These are phyloP conservation scores for Aureobasidium sp. DNA, from an alignment of 2,329 filamentous ascomycete genomes.

Conservation along the genomic window DNA sequence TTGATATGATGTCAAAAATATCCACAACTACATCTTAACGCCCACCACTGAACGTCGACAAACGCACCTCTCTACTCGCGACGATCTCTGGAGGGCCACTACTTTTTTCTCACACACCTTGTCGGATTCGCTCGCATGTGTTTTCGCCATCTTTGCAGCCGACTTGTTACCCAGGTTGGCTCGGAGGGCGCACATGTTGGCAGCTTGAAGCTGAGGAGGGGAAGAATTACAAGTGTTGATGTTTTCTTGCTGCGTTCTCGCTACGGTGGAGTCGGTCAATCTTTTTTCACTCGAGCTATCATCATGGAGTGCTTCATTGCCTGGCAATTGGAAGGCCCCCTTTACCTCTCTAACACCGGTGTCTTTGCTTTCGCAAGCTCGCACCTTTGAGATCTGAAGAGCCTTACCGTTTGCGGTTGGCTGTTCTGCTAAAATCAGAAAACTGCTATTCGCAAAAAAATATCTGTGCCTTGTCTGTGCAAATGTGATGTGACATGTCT, in stretches of 20 bases:
- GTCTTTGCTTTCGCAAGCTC: constrained; percentile 6
- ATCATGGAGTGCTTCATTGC: constrained; percentile 9
- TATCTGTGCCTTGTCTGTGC: neutral
- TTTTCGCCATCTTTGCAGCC: constrained; percentile 14
- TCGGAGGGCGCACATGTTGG: constrained; percentile 12
- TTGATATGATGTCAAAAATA: neutral
- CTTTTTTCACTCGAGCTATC: constrained; percentile 10
- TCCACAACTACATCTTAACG: neutral
- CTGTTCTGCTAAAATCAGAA: constrained; percentile 16
- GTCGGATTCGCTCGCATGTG: constrained; percentile 14
- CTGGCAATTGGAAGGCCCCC: constrained; percentile 6
- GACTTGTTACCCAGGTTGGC: neutral
- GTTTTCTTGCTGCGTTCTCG: neutral
- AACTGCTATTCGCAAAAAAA: constrained; percentile 15
- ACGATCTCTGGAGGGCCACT: neutral
- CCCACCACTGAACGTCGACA: constrained; percentile 9
- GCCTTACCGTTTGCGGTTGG: constrained; percentile 11
- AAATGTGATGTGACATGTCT: neutral
- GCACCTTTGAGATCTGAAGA: constrained; percentile 4
- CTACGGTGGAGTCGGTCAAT: constrained; percentile 12
- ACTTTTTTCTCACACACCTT: constrained; percentile 10
- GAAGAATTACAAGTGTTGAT: neutral
- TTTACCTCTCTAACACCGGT: constrained; percentile 11
- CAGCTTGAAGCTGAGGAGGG: constrained; percentile 14
- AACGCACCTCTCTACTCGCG: constrained; percentile 12